Evolutionary conservation across 768 basidiomycete genomes (phyloP).

Genomic region (Pisolithus orientalis): DNA sequence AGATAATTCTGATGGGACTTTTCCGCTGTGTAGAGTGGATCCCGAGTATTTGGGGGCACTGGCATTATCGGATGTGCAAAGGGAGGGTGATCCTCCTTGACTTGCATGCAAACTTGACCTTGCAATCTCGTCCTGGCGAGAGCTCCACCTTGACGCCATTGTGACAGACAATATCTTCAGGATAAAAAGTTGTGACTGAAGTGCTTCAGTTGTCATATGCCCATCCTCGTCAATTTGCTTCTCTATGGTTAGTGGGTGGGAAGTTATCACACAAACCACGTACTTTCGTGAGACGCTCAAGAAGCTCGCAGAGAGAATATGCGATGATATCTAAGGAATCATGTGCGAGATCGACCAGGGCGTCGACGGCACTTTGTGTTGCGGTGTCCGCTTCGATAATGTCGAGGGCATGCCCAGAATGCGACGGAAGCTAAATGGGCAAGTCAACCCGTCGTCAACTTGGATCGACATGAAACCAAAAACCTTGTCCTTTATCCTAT

Average conservation of each 20-base stretch:
- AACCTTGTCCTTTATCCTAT: slow-evolving; percentile 77
- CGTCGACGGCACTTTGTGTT: slow-evolving; percentile 68
- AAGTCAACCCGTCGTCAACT: neutral
- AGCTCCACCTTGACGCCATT: slow-evolving; percentile 71
- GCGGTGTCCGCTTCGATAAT: slow-evolving; percentile 71
- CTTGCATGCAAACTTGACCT: slow-evolving; percentile 39
- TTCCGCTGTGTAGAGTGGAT: slow-evolving; percentile 18
- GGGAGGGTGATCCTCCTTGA: slow-evolving; percentile 28
- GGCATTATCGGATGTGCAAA: slow-evolving; percentile 17
- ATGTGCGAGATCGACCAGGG: slow-evolving; percentile 71
- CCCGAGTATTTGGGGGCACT: slow-evolving; percentile 35
- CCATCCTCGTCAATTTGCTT: slow-evolving; percentile 52
- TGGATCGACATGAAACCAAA: slow-evolving; percentile 8
- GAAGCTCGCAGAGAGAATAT: slow-evolving; percentile 66
- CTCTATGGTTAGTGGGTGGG: slow-evolving; percentile 10
- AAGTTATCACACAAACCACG: slow-evolving; percentile 9
- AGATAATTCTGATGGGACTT: slow-evolving; percentile 35
- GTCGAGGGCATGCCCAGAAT: slow-evolving; percentile 72
- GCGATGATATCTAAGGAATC: slow-evolving; percentile 79
- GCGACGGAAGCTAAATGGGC: slow-evolving; percentile 63
- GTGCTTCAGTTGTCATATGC: slow-evolving; percentile 55
- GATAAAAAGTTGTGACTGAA: slow-evolving; percentile 84
- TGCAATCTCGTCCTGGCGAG: slow-evolving; percentile 33
- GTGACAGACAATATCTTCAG: slow-evolving; percentile 75
- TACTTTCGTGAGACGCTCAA: slow-evolving; percentile 78